Conservation (phyloP, 1,284 basidiomycete genomes). For the Melanopsichium pennsylvanicum region DNA sequence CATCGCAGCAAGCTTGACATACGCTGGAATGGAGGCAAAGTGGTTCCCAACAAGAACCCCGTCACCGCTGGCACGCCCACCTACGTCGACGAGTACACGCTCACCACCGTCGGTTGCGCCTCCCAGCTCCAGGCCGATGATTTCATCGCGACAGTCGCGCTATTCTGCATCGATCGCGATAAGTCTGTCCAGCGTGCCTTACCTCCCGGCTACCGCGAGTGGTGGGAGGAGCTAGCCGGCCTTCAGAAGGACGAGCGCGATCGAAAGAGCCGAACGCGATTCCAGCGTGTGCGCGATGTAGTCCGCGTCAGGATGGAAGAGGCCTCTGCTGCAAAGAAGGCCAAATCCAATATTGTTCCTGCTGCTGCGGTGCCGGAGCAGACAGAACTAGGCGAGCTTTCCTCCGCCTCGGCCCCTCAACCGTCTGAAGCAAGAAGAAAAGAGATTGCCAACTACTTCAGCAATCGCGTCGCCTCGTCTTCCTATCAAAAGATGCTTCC, state of each 20-base stretch:
- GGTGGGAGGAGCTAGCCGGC: conserved; percentile 90
- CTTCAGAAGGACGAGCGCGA: conserved; percentile 75
- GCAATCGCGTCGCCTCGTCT: conserved; percentile 24
- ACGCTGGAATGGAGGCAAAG: conserved; percentile 58
- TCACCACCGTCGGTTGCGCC: conserved; percentile 85
- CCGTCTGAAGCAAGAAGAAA: conserved; percentile 33
- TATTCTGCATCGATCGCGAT: conserved; percentile 70
- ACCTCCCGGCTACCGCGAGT: conserved; percentile 82
- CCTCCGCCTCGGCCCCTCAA: conserved; percentile 32
- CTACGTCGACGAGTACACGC: conserved; percentile 76
- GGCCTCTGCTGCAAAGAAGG: conserved; percentile 45
- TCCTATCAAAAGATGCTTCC: conserved; percentile 85
- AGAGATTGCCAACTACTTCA: conserved; percentile 38
- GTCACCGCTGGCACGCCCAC: conserved; percentile 66
- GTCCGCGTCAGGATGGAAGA: conserved; percentile 71
- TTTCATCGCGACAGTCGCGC: conserved; percentile 84
- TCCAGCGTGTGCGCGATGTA: conserved; percentile 71
- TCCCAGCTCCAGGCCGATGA: conserved; percentile 84
- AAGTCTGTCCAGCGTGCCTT: conserved; percentile 68
- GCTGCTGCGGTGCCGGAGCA: conserved; percentile 23
- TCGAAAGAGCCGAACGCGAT: conserved; percentile 71
- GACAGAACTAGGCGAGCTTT: conserved; percentile 41
- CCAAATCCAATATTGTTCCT: conserved; percentile 30
- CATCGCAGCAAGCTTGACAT: conserved; percentile 55
- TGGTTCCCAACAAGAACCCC: conserved; percentile 62